Percentiles rank a stretch among this genome's conserved stretches.
phyloP scores from a whole-genome alignment of 1,284 basidiomycete genomes.

The Tausonia pullulans region DNA sequence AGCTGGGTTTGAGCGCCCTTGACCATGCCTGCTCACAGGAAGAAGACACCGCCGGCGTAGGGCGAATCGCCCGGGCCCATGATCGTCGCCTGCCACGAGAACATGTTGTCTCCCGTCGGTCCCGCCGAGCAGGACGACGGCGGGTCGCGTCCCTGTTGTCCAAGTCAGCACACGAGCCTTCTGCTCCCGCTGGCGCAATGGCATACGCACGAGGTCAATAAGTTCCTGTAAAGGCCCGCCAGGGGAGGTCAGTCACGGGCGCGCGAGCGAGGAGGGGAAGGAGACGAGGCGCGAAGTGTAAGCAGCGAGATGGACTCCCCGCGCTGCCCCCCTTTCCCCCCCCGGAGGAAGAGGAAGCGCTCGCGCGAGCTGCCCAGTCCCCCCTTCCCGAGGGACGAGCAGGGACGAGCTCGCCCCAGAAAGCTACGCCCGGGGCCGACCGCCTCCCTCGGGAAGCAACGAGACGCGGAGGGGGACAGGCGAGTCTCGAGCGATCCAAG shows the following conservation, averaged over 20 bases:
- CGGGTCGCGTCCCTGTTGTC: slow-evolving; percentile 59
- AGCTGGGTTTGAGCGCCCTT: background rate
- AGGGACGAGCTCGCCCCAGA: background rate
- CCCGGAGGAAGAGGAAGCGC: background rate
- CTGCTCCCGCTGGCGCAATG: too few species aligned
- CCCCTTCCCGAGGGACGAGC: too few species aligned
- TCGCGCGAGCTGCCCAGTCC: too few species aligned
- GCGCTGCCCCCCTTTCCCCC: too few species aligned
- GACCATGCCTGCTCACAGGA: slow-evolving; percentile 46
- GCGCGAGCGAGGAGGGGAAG: slow-evolving; percentile 3
- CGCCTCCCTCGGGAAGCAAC: background rate
- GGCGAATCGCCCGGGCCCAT: slow-evolving; percentile 97
- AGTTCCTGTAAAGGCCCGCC: slow-evolving; percentile 57
- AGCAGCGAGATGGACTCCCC: background rate
- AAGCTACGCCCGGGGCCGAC: background rate
- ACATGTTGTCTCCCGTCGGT: slow-evolving; percentile 91
- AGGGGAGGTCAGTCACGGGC: too few species aligned
- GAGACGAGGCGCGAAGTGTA: background rate
- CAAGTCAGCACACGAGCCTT: too few species aligned
- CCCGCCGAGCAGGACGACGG: slow-evolving; percentile 95
- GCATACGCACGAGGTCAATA: slow-evolving; percentile 59
- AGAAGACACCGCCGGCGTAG: slow-evolving; percentile 92
- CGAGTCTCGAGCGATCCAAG: too few species aligned
- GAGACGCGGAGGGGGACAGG: too few species aligned
- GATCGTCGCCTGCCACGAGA: slow-evolving; percentile 95